Evolutionary conservation across 2,329 filamentous ascomycete genomes (phyloP), one percentile per base, ranked within the genome.

Genomic region (Ascocoryne sarcoides): DNA sequence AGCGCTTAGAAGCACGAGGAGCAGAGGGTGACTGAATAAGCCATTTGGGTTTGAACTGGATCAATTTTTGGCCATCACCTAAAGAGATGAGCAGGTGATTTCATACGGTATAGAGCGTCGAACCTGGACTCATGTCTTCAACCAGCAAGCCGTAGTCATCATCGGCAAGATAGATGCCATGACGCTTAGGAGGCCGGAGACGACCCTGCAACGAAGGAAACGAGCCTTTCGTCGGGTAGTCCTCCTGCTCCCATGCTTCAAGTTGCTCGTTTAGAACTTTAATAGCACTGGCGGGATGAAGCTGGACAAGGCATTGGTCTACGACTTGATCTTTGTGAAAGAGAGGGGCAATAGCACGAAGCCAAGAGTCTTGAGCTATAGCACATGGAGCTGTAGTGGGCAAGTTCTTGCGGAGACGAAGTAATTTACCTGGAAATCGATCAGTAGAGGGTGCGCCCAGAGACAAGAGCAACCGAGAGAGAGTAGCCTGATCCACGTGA

Each of bases 31-130:
- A 89, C 58, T 88, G 84, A 7, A 71, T 65, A 18, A 92, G 72
- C 85, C 85, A 92, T 62, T 92, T 92, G 10, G 85, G 84, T 59
- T 92, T 92, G 63, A 90, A 82, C 58, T 90, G 83, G 41, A 84
- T 65, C 3, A 37, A 18, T 15, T 17, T 21, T 10, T 26, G 26
- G n/a, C n/a, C n/a, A n/a, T n/a, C n/a, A n/a, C n/a, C n/a, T n/a
- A 26, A 26, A 26, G 23, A 7, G 23, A 26, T 12, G 12, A 26
- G 23, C 12, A 12, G 12, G 7, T 12, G 12, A 12, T 26, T 7
- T 7, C 23, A 26, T 26, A 26, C 12, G 23, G 7, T 7, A 5
- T n/a, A 17, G 10, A 14, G n/a, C 10, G n/a, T 47, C 54, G 12
- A 49, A 61, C 60, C 45, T 17, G 67, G 65, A 2, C 70, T 73